A percentile compares a stretch with the other conserved stretches of the same genome.
Evolutionary conservation across 257 asterid genomes (phyloP).

Genomic region (Lycium ferocissimum): DNA sequence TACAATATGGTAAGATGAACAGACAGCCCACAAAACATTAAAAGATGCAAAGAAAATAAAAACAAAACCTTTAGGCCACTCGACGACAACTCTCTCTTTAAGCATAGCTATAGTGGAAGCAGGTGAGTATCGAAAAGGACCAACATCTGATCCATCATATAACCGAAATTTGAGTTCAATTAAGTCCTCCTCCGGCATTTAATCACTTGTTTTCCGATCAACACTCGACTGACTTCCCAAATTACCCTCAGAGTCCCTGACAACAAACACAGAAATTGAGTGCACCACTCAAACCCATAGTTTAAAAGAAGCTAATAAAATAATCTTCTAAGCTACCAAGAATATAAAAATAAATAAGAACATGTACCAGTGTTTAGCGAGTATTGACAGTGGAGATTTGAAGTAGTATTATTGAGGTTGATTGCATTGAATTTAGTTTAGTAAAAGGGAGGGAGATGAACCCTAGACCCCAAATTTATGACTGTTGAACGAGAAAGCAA

Average conservation of each 20-base stretch:
- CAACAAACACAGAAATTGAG: constrained; percentile 4
- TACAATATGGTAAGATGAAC: neutral
- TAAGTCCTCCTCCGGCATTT: constrained; percentile 58
- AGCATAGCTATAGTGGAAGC: constrained; percentile 87
- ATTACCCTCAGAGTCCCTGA: neutral
- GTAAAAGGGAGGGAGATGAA: constrained; percentile 15
- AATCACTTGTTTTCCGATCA: constrained; percentile 23
- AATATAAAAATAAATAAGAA: neutral
- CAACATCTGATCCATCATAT: constrained; percentile 95
- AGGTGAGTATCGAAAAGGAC: constrained; percentile 87
- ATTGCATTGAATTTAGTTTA: constrained; percentile 28
- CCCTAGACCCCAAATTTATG: constrained; percentile 51
- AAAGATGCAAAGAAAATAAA: neutral
- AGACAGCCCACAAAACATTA: neutral
- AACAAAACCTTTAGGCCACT: constrained; percentile 52
- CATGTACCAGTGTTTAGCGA: neutral
- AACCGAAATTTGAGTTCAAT: constrained; percentile 89
- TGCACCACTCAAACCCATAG: constrained; percentile 23
- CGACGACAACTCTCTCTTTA: constrained; percentile 72
- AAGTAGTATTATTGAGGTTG: constrained; percentile 31
- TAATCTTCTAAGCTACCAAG: neutral
- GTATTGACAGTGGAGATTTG: neutral
- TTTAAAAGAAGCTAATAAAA: neutral
- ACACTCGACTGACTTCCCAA: neutral
- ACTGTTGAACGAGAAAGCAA: neutral